A percentile compares a stretch with the other conserved stretches of the same genome.
These are phyloP conservation scores for Xylaria castorea DNA, from an alignment of 495 filamentous ascomycete species.

Conservation along the genomic window DNA sequence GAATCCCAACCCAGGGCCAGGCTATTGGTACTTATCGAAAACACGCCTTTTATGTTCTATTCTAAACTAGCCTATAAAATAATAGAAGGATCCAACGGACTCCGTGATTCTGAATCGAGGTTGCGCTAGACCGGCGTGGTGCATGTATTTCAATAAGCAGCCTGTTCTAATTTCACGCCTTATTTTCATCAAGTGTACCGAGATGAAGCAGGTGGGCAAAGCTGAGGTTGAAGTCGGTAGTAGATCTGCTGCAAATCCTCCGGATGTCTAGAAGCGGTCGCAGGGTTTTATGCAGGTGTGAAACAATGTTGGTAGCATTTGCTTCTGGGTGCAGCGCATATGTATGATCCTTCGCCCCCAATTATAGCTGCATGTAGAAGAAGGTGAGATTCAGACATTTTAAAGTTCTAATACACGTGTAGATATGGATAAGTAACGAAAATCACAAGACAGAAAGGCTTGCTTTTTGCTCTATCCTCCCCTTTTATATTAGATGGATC, in stretches of 20 bases:
- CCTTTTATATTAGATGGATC: not conserved
- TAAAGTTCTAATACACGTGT: too few species aligned
- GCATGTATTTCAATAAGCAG: not conserved
- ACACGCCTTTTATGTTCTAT: not conserved
- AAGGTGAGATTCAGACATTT: not conserved
- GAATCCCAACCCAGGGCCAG: not conserved
- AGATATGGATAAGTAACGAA: not conserved
- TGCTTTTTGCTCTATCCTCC: not conserved
- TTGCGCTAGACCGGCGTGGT: not conserved
- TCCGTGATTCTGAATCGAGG: not conserved
- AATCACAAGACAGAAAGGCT: not conserved
- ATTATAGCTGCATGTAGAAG: too few species aligned
- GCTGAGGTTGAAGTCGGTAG: not conserved
- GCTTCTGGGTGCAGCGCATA: constrained; percentile 10
- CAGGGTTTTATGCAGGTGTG: constrained; percentile 13
- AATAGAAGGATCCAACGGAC: not conserved
- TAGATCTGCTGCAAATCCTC: not conserved
- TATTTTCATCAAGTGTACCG: not conserved
- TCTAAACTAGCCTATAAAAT: not conserved
- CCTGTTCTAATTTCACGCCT: not conserved
- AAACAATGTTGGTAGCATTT: constrained; percentile 16
- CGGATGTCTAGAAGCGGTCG: not conserved
- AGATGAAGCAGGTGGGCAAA: not conserved
- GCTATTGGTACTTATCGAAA: constrained; percentile 7
- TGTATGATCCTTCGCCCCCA: constrained; percentile 15